phyloP scores from a whole-genome alignment of 2,329 filamentous ascomycete species.

The Arthroderma sp. region DNA sequence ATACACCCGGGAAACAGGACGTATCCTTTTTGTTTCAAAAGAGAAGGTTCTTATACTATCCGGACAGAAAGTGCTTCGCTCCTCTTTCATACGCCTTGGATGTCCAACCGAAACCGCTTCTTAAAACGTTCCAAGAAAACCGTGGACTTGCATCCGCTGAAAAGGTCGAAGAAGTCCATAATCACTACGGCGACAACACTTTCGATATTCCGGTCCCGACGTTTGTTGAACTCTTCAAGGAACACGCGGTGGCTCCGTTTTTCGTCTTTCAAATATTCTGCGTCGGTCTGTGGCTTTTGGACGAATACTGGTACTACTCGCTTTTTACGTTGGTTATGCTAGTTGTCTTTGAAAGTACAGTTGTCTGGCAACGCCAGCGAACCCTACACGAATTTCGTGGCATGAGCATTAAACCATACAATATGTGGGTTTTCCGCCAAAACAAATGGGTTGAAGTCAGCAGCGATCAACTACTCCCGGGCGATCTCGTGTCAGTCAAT shows the following conservation, averaged over 20 bases:
- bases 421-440: conserved; percentile 78
- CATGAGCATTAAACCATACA: conserved; percentile 99
- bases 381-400: conserved; percentile 93
- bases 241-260: conserved; percentile 96
- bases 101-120: conserved; percentile 63
- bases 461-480: conserved; percentile 84
- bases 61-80: conserved; percentile 59
- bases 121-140: conserved; percentile 67
- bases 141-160: conserved; percentile 59
- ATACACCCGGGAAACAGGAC: conserved; percentile 58
- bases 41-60: conserved; percentile 78
- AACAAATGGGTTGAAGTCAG: conserved; percentile 78
- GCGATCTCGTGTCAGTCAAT: conserved; percentile 81
- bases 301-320: conserved; percentile 99
- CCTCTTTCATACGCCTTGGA: conserved; percentile 78
- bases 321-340: conserved; percentile 98
- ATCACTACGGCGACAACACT: conserved; percentile 90
- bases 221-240: conserved; percentile 91
- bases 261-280: conserved; percentile 99
- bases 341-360: conserved; percentile 91
- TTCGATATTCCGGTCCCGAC: conserved; percentile 97
- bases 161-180: conserved; percentile 68
- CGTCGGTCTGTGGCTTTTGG: conserved; percentile 93
- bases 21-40: conserved; percentile 95
- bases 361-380: conserved; percentile 96